Evolutionary conservation across 768 basidiomycete genomes (phyloP), one percentile per base, ranked within the genome.

Genomic region (Kockovaella imperatae): DNA sequence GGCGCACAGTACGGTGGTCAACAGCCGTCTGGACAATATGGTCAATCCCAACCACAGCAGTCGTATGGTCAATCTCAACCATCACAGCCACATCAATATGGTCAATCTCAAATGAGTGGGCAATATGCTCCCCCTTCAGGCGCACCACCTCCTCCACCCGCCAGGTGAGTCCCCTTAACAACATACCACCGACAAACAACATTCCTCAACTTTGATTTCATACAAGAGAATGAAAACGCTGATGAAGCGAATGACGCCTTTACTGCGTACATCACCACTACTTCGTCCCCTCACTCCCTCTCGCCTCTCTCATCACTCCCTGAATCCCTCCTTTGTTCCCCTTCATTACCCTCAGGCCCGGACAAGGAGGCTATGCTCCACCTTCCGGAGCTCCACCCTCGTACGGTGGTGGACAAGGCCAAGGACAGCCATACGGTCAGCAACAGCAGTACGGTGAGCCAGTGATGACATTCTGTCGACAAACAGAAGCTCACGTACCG

Each of bases 361-460:
- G 32, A 46, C 47, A 39, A 36, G 41, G 39, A 34, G 48, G 53
- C 44, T 40, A 40, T n/a, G 30, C 4, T 6, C 31, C 21, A 20
- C 31, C 14, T 30, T 34, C 18, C 32, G 42, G 29, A 32, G 10
- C 31, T 17, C 40, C 21, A 41, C 23, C 15, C 17, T 40, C 24
- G 35, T 46, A 32, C 13, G 42, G 32, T 44, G 42, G 45, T 35
- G 50, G 50, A 11, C 47, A 49, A 34, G 28, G 45, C 10, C 57
- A 40, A 35, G 35, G 34, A 4, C 48, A 45, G 36, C 47, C 51
- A 35, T 49, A 57, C 21, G 55, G 55, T 35, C 54, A 63, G 35
- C 53, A 54, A 29, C 50, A 52, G 36, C 51, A 56, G 24, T 46
- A 48, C 43, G 52, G 49, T 25, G 53, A 54, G 42, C 49, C 42